These are phyloP conservation scores for Scedosporium minutisporum DNA, from an alignment of 2,329 filamentous ascomycete species.

Conservation along the genomic window DNA sequence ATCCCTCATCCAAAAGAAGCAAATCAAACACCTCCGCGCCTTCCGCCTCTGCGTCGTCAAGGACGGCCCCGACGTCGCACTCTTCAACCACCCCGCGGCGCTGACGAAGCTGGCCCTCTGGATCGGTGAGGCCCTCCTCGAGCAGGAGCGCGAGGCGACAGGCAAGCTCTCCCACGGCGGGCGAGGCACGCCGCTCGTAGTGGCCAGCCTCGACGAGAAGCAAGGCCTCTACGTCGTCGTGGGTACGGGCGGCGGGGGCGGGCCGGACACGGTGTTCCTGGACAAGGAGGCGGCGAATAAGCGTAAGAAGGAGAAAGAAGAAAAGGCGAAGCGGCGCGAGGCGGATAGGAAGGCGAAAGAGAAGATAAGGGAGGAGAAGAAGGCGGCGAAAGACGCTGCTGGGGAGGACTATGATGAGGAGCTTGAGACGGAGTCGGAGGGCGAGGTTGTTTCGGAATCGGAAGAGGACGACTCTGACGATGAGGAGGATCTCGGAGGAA, in stretches of 20 bases:
- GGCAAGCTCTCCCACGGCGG: slow-evolving; percentile 60
- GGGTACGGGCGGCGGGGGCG: slow-evolving; percentile 79
- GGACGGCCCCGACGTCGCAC: slow-evolving; percentile 80
- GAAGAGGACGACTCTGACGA: slow-evolving; percentile 31
- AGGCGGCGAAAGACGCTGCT: slow-evolving; percentile 34
- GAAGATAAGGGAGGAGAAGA: slow-evolving; percentile 51
- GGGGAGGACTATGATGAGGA: slow-evolving; percentile 33
- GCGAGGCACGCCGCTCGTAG: slow-evolving; percentile 74
- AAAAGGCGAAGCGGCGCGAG: slow-evolving; percentile 53
- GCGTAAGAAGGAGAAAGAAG: slow-evolving; percentile 51
- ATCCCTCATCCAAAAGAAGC: slow-evolving; percentile 81
- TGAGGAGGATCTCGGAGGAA: slow-evolving; percentile 44
- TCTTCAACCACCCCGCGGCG: slow-evolving; percentile 89
- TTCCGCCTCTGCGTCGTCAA: slow-evolving; percentile 96
- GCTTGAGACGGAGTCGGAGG: slow-evolving; percentile 37
- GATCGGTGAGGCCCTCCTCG: slow-evolving; percentile 84
- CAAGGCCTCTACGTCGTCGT: slow-evolving; percentile 87
- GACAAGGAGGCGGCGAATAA: slow-evolving; percentile 58
- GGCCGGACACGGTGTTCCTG: slow-evolving; percentile 59
- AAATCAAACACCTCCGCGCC: slow-evolving; percentile 83
- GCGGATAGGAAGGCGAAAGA: slow-evolving; percentile 47
- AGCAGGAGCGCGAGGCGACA: slow-evolving; percentile 72
- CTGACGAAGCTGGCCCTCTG: slow-evolving; percentile 89
- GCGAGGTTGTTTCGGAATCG: slow-evolving; percentile 18
- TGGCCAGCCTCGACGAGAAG: slow-evolving; percentile 80